Conservation (phyloP, 2,329 filamentous ascomycete species). For the Stagonosporopsis cucurbitacearum region DNA sequence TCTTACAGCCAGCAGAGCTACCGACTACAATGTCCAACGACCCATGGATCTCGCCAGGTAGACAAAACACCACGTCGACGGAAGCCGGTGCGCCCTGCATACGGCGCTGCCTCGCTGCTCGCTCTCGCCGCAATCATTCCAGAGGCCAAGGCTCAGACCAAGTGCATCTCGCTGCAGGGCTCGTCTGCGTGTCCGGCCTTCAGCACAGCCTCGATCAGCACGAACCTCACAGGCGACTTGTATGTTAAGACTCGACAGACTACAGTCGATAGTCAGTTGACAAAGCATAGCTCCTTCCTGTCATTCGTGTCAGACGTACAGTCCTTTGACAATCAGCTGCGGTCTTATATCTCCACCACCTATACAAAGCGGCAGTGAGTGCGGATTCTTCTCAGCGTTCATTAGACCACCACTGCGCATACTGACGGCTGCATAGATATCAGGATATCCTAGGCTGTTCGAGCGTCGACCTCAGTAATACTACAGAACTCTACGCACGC, state of each 20-base stretch:
- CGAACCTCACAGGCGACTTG: conserved; percentile 69
- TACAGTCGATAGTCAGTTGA: conserved; percentile 24
- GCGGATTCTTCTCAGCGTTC: neutral
- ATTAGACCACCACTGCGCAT: neutral
- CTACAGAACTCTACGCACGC: conserved; percentile 84
- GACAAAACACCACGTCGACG: conserved; percentile 25
- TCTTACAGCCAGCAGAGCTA: conserved; percentile 13
- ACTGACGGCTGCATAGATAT: conserved; percentile 68
- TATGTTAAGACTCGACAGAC: conserved; percentile 51
- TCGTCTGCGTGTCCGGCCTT: conserved; percentile 78
- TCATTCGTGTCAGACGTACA: conserved; percentile 75
- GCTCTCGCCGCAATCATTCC: conserved; percentile 41
- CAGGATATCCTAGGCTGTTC: conserved; percentile 80
- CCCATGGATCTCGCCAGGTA: conserved; percentile 1
- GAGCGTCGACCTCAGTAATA: conserved; percentile 76
- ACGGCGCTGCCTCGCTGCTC: conserved; percentile 29
- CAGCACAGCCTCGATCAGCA: conserved; percentile 73
- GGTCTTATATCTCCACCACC: conserved; percentile 72
- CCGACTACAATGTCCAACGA: conserved; percentile 3
- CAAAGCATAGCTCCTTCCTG: conserved; percentile 75
- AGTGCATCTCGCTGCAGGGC: conserved; percentile 71
- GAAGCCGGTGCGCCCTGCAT: conserved; percentile 28
- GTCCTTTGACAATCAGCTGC: conserved; percentile 79
- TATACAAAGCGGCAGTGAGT: conserved; percentile 81
- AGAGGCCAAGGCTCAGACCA: conserved; percentile 49